Conservation (phyloP, 306 rosid genomes). For the Cucumis cinereus region DNA sequence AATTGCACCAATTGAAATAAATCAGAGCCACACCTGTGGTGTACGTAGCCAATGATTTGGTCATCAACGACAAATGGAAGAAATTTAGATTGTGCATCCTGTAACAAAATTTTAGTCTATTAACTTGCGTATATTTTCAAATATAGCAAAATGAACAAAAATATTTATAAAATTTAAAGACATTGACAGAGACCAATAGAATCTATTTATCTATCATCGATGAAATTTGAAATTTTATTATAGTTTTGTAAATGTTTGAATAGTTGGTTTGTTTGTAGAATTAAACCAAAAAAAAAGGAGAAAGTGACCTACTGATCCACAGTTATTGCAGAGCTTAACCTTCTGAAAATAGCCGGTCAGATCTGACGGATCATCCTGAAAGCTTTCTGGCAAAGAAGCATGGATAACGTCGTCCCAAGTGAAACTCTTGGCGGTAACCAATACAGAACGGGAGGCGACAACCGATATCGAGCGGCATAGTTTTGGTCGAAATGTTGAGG, state of each 20-base stretch:
- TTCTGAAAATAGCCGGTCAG: constrained; percentile 53
- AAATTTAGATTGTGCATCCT: constrained; percentile 64
- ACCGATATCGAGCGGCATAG: no score
- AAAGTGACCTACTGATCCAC: constrained; percentile 39
- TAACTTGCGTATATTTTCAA: background rate
- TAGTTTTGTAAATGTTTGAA: no score
- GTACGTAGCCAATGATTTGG: constrained; percentile 62
- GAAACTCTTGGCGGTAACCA: constrained; percentile 14
- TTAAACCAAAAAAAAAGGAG: background rate
- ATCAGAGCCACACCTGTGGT: constrained; percentile 38
- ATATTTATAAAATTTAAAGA: no score
- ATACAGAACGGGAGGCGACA: constrained; percentile 11
- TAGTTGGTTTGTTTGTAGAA: no score
- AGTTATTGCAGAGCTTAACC: constrained; percentile 65
- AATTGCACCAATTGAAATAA: no score
- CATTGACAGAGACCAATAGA: no score
- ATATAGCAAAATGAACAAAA: background rate
- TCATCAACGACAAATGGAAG: constrained; percentile 56
- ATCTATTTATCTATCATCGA: no score
- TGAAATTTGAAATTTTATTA: no score
- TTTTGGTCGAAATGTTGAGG: no score
- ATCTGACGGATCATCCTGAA: constrained; percentile 27
- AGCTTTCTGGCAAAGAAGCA: constrained; percentile 22
- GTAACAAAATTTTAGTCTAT: constrained; percentile 7
- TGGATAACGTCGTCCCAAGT: constrained; percentile 49